These are phyloP conservation scores for Citrullus mucosospermus DNA, from an alignment of 306 rosid species.

Conservation along the genomic window DNA sequence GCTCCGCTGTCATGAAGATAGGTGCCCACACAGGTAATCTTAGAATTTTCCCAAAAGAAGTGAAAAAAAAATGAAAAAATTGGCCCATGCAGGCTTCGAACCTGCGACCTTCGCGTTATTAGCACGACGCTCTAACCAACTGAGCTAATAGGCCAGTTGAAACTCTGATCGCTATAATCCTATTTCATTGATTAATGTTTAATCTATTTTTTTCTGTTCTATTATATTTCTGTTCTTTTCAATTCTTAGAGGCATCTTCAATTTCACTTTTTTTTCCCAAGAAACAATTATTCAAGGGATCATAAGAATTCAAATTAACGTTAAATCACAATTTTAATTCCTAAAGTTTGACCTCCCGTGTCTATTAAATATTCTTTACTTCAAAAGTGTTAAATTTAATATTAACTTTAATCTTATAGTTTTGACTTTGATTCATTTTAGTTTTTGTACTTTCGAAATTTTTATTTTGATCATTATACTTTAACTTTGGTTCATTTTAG, in stretches of 20 bases:
- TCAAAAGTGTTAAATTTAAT: no score
- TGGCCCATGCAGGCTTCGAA: background rate
- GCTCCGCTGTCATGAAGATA: conserved; percentile 65
- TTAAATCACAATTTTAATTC: no score
- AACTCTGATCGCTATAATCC: background rate
- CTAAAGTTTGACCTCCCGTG: no score
- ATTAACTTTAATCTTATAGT: no score
- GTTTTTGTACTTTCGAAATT: no score
- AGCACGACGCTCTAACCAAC: background rate
- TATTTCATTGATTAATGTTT: no score
- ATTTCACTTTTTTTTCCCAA: no score
- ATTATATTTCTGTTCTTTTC: background rate
- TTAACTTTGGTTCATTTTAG: no score
- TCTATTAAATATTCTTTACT: no score
- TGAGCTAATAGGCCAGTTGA: background rate
- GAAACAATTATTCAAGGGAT: background rate
- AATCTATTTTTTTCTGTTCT: no score
- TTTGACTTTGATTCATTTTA: no score
- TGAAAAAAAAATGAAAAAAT: background rate
- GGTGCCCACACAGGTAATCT: conserved; percentile 82
- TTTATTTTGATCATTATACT: no score
- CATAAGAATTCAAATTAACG: background rate
- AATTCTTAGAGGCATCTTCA: background rate
- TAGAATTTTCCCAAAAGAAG: background rate
- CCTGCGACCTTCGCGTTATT: background rate